Conservation (phyloP, 78 protist genomes). For the Dictyostelium purpureum region DNA sequence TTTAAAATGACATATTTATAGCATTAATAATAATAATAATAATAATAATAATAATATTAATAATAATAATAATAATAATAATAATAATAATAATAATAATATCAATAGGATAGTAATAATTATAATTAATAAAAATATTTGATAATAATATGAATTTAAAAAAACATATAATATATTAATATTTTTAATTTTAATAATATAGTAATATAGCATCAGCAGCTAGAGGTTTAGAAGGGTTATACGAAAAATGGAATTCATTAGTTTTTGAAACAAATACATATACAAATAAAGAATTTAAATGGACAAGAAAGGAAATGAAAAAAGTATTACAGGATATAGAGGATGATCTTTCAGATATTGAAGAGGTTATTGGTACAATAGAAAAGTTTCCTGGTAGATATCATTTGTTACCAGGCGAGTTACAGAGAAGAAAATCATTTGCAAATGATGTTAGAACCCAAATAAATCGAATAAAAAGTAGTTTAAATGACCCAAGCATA, state of each 20-base stretch:
- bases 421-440: slow-evolving; percentile 47
- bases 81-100: no score
- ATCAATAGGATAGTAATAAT: no score
- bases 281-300: slow-evolving; percentile 65
- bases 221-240: slow-evolving; percentile 7
- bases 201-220: not conserved
- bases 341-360: slow-evolving; percentile 25
- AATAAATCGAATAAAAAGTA: slow-evolving; percentile 10
- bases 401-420: not conserved
- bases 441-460: slow-evolving; percentile 36
- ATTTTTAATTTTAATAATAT: no score
- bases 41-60: no score
- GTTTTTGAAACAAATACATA: slow-evolving; percentile 39
- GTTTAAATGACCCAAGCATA: not conserved
- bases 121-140: no score
- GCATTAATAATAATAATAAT: no score
- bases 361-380: not conserved
- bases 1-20: no score
- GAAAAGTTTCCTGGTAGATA: slow-evolving; percentile 49
- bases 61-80: no score
- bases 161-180: no score
- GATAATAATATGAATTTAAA: not conserved
- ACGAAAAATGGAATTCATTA: slow-evolving; percentile 46
- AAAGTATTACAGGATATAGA: not conserved
- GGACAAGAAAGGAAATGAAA: slow-evolving; percentile 46